phyloP scores from a whole-genome alignment of 164 flowering plant genomes.

The Cinnamomum chago region DNA sequence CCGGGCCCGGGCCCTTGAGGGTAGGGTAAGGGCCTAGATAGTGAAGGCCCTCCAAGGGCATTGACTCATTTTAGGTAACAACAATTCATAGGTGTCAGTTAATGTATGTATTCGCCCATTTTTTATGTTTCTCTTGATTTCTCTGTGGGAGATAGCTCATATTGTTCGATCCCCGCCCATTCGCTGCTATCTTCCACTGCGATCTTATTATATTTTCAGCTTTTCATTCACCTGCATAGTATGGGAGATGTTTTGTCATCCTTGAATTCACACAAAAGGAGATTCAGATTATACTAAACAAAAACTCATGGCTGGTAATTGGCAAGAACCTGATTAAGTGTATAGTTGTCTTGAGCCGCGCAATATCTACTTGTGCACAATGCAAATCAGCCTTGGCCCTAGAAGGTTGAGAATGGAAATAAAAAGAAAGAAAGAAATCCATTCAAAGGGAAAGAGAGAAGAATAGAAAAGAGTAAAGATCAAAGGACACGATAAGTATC shows the following conservation, averaged over 20 bases:
- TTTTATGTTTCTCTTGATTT: background rate
- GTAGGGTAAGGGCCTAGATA: no score
- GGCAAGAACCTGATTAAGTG: no score
- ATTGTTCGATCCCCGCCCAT: background rate
- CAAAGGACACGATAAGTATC: no score
- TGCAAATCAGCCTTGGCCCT: no score
- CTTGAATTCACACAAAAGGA: constrained; percentile 48
- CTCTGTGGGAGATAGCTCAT: background rate
- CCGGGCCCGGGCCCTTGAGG: no score
- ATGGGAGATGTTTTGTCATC: constrained; percentile 89
- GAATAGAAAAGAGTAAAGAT: no score
- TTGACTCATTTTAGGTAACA: background rate
- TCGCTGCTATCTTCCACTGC: background rate
- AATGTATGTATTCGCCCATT: background rate
- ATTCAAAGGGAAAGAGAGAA: no score
- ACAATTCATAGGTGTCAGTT: background rate
- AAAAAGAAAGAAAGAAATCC: no score
- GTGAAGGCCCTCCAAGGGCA: no score
- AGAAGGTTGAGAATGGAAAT: no score
- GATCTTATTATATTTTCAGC: background rate
- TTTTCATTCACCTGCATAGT: constrained; percentile 30
- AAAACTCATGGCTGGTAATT: constrained; percentile 70
- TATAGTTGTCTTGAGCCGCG: no score
- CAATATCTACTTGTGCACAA: no score
- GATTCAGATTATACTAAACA: constrained; percentile 79